Base-by-base conservation (phyloP, 1,284 basidiomycete genomes). In the Pseudozyma tsukubaensis region DNA sequence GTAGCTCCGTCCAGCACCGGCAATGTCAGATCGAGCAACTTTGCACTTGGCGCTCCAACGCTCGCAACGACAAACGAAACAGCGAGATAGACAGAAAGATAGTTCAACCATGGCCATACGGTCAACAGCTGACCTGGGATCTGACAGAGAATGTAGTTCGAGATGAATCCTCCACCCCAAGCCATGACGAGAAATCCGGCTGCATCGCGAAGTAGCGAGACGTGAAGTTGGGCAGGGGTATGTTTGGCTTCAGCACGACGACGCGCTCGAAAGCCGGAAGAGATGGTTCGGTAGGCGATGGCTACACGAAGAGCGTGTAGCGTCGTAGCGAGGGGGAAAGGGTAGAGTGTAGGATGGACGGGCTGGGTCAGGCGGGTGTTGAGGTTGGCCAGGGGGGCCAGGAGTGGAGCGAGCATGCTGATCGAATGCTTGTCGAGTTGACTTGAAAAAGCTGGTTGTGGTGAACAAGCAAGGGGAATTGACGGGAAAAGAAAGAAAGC, bases 151-250 rank as follows among this genome's bases (percentile, higher is more conserved):
- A 80, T 19, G 55, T 72, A 72, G 56, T 76, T 71, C 40, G 72
- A 35, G 51, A 81, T 62, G 47, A 81, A 70, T 9, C 71, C 64
- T 12, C 79, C 79, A 13, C 79, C 79, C 79, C 79, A 81, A 3
- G 72, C 68, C 79, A 81, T 81, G 37, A 81, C 72, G 44, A 80
- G 67, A 58, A 78, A 81, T 11, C 79, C 79, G 4, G 61, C 78
- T 1, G 64, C 45, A 54, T 81, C 71, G 44, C 61, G 63, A 12
- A 69, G 49, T 24, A 7, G 36, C 5, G 65, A 70, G 34, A 74
- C 59, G 35, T 63, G 54, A 7, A 67, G 55, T 29, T 70, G 62
- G 19, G 55, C 7, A 4, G 63, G 21, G 4, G 62, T 12, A 18
- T 57, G 50, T 16, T 59, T 59, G 42, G 18, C 43, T 44, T 74